A percentile compares a stretch with the other conserved stretches of the same genome.
Evolutionary conservation across 2,329 filamentous ascomycete species (phyloP).

Genomic region (Sclerotinia minor): DNA sequence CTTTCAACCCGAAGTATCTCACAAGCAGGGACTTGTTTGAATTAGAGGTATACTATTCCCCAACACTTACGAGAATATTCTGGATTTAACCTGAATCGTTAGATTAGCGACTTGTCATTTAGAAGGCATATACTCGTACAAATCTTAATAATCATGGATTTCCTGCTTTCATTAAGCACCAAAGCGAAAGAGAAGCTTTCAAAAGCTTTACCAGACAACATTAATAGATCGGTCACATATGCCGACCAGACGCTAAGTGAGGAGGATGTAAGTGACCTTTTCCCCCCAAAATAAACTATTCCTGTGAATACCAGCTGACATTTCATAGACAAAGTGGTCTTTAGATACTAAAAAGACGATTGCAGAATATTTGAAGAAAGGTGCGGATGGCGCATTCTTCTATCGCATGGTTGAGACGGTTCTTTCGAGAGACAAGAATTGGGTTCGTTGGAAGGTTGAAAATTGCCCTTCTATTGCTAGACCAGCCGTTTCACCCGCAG

Average conservation of each 20-base stretch:
- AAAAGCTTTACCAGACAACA: conserved; percentile 57
- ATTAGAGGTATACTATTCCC: conserved; percentile 67
- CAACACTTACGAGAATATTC: conserved; percentile 1
- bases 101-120: conserved; percentile 93
- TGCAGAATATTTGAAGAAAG: conserved; percentile 77
- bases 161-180: conserved; percentile 84
- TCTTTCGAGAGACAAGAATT: conserved; percentile 93
- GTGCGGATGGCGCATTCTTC: conserved; percentile 86
- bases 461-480: conserved; percentile 85
- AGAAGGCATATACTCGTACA: conserved; percentile 93
- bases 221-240: conserved; percentile 82
- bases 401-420: conserved; percentile 97
- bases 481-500: conserved; percentile 65
- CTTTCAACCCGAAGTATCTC: conserved; percentile 96
- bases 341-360: conserved; percentile 74
- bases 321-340: conserved; percentile 74
- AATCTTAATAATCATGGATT: conserved; percentile 90
- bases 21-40: conserved; percentile 97
- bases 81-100: conserved; percentile 33
- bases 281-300: conserved; percentile 26
- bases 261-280: conserved; percentile 67
- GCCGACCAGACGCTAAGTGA: conserved; percentile 71
- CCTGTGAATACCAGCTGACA: not conserved
- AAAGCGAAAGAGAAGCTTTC: conserved; percentile 78
- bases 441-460: conserved; percentile 98